These are phyloP conservation scores for Botrytis fabae DNA, from an alignment of 2,329 filamentous ascomycete species.

Conservation along the genomic window DNA sequence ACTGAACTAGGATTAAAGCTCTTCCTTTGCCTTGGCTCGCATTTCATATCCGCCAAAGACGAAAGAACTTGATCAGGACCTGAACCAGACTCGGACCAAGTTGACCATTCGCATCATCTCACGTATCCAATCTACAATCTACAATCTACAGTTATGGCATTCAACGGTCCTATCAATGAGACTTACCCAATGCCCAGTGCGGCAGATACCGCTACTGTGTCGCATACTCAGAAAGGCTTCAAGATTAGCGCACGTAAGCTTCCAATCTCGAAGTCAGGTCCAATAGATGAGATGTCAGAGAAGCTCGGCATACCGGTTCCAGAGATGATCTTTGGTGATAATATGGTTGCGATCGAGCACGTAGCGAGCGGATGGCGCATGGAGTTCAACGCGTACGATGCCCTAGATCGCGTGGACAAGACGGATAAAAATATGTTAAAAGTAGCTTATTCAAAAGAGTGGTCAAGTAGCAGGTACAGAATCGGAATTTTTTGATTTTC, in stretches of 20 bases:
- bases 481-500: background rate
- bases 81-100: background rate
- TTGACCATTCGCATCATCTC: background rate
- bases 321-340: constrained; percentile 99
- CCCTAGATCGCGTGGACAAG: constrained; percentile 90
- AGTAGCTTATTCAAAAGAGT: constrained; percentile 88
- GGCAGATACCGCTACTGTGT: constrained; percentile 55
- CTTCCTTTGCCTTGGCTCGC: background rate
- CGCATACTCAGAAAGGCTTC: constrained; percentile 65
- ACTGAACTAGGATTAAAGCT: background rate
- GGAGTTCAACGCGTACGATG: constrained; percentile 81
- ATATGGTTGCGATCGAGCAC: constrained; percentile 76
- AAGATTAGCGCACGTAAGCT: constrained; percentile 81
- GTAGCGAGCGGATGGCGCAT: constrained; percentile 73
- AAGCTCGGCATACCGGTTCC: constrained; percentile 83
- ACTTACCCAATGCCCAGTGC: constrained; percentile 55
- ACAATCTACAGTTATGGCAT: constrained; percentile 32
- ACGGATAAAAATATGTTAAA: constrained; percentile 87
- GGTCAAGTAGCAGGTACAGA: constrained; percentile 54
- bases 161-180: constrained; percentile 47
- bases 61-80: background rate
- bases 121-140: background rate
- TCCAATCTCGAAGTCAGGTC: constrained; percentile 87
- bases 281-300: constrained; percentile 81
- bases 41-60: background rate